A percentile compares a stretch with the other conserved stretches of the same genome.
Evolutionary conservation across 257 asterid genomes (phyloP).

Genomic region (Paraleonurus japonicus): DNA sequence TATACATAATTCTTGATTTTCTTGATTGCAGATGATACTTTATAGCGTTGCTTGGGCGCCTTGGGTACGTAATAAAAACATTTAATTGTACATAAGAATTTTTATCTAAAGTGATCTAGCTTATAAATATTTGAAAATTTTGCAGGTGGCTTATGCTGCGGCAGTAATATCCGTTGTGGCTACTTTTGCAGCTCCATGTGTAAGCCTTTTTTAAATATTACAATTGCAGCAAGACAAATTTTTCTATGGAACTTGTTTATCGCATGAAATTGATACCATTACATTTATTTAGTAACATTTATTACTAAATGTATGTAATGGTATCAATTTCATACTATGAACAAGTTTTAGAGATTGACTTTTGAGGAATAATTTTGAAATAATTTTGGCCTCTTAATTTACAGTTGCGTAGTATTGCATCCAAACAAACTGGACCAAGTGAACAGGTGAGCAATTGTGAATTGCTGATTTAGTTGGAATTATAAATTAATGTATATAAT

Average conservation of each 20-base stretch:
- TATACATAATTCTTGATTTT: no score
- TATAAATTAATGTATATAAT: neutral
- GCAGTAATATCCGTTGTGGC: slow-evolving; percentile 54
- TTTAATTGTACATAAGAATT: neutral
- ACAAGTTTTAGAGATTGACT: no score
- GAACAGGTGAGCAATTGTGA: slow-evolving; percentile 69
- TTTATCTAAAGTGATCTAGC: neutral
- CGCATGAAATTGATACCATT: no score
- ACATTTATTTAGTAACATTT: no score
- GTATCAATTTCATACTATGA: no score
- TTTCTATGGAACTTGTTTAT: no score
- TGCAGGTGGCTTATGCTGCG: slow-evolving; percentile 86
- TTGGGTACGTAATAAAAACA: slow-evolving; percentile 49
- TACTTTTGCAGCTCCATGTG: slow-evolving; percentile 77
- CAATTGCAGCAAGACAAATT: neutral
- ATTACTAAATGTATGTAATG: no score
- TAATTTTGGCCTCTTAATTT: neutral
- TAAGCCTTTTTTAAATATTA: slow-evolving; percentile 29
- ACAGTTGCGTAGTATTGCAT: slow-evolving; percentile 87
- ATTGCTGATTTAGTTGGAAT: neutral
- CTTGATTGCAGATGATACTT: slow-evolving; percentile 64
- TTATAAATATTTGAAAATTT: neutral
- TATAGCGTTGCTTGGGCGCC: slow-evolving; percentile 90
- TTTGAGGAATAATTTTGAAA: neutral
- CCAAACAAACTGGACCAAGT: slow-evolving; percentile 80